Evolutionary conservation across 164 flowering plant genomes (phyloP).

Genomic region (Sedum album): DNA sequence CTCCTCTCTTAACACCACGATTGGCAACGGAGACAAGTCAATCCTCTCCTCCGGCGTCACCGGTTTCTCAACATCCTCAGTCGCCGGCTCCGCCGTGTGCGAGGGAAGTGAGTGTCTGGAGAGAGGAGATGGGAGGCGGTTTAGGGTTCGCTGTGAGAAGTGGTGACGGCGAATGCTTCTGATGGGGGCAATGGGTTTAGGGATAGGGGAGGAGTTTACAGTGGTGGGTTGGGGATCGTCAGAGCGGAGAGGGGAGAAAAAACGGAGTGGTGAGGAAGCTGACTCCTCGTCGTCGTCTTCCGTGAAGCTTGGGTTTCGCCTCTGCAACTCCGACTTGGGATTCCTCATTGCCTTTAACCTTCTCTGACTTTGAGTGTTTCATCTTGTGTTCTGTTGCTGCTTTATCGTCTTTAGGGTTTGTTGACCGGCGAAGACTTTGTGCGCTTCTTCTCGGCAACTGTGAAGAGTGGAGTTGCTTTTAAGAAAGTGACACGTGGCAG

Average conservation of each 20-base stretch:
- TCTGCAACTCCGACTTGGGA: conserved; percentile 15
- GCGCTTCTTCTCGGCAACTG: neutral
- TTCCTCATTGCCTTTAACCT: conserved; percentile 13
- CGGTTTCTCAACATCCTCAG: neutral
- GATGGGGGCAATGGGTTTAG: conserved; percentile 26
- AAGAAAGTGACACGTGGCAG: neutral
- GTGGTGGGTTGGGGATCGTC: conserved; percentile 30
- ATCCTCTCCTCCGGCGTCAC: conserved; percentile 8
- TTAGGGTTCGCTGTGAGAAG: conserved; percentile 15
- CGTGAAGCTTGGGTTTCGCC: conserved; percentile 2
- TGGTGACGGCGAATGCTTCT: conserved; percentile 23
- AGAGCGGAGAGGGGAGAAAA: conserved; percentile 41
- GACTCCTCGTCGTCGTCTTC: conserved; percentile 19
- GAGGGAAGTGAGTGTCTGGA: neutral
- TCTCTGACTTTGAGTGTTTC: neutral
- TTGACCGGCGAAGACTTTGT: neutral
- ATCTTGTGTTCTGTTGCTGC: conserved; percentile 8
- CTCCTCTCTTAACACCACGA: neutral
- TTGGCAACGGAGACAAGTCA: conserved; percentile 9
- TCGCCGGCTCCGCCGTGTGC: neutral
- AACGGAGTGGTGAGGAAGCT: conserved; percentile 43
- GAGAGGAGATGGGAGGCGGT: neutral
- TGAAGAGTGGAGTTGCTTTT: conserved; percentile 1
- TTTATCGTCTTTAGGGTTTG: neutral
- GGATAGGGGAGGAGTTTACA: conserved; percentile 13